Conservation (phyloP, 768 basidiomycete species). For the Russula foetens region DNA sequence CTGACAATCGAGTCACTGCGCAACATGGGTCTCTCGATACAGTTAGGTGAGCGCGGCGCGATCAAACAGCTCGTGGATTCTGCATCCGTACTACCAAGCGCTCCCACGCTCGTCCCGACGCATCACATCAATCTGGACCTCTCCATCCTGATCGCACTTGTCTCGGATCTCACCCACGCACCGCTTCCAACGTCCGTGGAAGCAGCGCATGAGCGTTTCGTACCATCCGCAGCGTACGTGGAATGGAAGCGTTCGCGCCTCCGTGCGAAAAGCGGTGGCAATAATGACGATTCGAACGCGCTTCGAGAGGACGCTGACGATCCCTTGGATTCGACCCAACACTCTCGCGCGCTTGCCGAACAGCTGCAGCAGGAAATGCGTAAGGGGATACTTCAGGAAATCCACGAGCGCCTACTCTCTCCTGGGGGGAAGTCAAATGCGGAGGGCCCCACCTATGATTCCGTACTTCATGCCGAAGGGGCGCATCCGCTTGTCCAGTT, state of each 20-base stretch:
- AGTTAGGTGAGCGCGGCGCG: constrained; percentile 49
- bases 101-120: constrained; percentile 39
- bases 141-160: constrained; percentile 74
- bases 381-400: constrained; percentile 52
- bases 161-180: constrained; percentile 75
- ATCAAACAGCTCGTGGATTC: constrained; percentile 17
- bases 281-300: constrained; percentile 17
- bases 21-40: constrained; percentile 56
- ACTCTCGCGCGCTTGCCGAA: constrained; percentile 60
- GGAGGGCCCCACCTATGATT: background rate
- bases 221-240: constrained; percentile 46
- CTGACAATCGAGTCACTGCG: constrained; percentile 48
- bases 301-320: constrained; percentile 2
- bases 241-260: constrained; percentile 46
- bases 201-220: constrained; percentile 57
- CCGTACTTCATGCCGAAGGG: background rate
- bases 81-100: constrained; percentile 1
- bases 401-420: constrained; percentile 39
- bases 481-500: constrained; percentile 40
- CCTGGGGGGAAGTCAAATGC: background rate
- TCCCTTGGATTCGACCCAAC: constrained; percentile 30
- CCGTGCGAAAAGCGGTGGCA: constrained; percentile 13
- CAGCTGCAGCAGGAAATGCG: constrained; percentile 74
- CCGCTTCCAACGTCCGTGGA: constrained; percentile 47
- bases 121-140: constrained; percentile 70